Evolutionary conservation across 495 filamentous ascomycete genomes (phyloP).

Genomic region (Aspergillus avenaceus): DNA sequence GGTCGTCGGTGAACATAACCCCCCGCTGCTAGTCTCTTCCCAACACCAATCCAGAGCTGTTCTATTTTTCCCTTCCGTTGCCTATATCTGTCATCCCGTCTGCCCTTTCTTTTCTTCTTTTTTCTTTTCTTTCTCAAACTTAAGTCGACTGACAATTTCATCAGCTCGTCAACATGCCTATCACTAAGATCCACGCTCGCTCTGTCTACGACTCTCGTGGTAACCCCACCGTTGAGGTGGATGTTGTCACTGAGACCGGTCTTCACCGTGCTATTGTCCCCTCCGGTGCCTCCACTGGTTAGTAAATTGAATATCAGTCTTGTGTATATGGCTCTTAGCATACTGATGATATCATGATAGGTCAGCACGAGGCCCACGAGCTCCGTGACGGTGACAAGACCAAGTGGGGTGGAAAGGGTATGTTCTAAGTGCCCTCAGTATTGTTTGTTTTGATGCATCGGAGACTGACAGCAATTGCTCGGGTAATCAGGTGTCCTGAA

Average conservation of each 20-base stretch:
- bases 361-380: conserved; percentile 97
- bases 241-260: conserved; percentile 92
- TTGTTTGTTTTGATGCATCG: neutral
- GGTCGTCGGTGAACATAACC: conserved; percentile 44
- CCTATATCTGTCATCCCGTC: conserved; percentile 15
- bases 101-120: conserved; percentile 14
- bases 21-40: conserved; percentile 38
- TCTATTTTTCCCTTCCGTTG: conserved; percentile 8
- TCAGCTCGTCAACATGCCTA: conserved; percentile 68
- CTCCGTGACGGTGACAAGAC: conserved; percentile 98
- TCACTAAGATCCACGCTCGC: conserved; percentile 97
- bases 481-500: conserved; percentile 68
- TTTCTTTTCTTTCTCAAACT: conserved; percentile 9
- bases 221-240: conserved; percentile 94
- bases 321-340: neutral
- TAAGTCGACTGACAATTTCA: conserved; percentile 12
- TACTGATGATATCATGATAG: conserved; percentile 39
- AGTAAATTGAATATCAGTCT: conserved; percentile 25
- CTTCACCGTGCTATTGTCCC: conserved; percentile 98
- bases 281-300: conserved; percentile 95
- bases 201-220: conserved; percentile 99
- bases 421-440: conserved; percentile 13
- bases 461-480: conserved; percentile 14
- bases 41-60: conserved; percentile 23
- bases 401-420: conserved; percentile 93